A percentile compares a stretch with the other conserved stretches of the same genome.
phyloP scores from a whole-genome alignment of 129 eudicot genomes.

The Tanacetum coccineum region DNA sequence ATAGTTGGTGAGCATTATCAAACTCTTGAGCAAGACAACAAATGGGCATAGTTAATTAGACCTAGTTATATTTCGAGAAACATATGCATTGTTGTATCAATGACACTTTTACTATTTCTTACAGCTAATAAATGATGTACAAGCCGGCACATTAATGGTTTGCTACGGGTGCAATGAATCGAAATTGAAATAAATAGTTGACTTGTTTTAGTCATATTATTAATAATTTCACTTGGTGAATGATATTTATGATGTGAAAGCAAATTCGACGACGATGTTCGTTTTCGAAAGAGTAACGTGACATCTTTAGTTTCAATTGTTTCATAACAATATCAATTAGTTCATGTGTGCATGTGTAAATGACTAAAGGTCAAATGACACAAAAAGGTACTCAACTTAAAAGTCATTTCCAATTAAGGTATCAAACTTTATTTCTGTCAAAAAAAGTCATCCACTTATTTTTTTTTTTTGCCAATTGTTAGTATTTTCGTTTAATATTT shows the following conservation, averaged over 20 bases:
- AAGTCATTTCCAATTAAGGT: too few species aligned
- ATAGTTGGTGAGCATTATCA: slow-evolving; percentile 31
- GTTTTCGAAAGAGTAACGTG: too few species aligned
- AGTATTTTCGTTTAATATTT: too few species aligned
- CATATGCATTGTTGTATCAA: slow-evolving; percentile 5
- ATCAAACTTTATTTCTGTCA: too few species aligned
- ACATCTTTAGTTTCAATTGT: too few species aligned
- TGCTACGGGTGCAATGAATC: neutral
- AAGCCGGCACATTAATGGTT: neutral
- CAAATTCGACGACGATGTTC: neutral
- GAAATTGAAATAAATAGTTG: neutral
- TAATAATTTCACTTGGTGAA: neutral
- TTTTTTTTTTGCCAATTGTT: too few species aligned
- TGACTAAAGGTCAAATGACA: too few species aligned
- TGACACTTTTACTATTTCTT: slow-evolving; percentile 7
- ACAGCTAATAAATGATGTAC: slow-evolving; percentile 10
- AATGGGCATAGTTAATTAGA: neutral
- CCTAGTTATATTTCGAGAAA: slow-evolving; percentile 17
- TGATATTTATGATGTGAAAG: neutral
- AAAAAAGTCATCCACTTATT: too few species aligned
- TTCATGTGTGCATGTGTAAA: too few species aligned
- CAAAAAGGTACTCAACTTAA: too few species aligned
- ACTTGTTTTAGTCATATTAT: neutral
- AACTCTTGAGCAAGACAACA: slow-evolving; percentile 28
- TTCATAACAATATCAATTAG: too few species aligned